Evolutionary conservation across 2,329 filamentous ascomycete species (phyloP).

Genomic region (Colletotrichum sp.): DNA sequence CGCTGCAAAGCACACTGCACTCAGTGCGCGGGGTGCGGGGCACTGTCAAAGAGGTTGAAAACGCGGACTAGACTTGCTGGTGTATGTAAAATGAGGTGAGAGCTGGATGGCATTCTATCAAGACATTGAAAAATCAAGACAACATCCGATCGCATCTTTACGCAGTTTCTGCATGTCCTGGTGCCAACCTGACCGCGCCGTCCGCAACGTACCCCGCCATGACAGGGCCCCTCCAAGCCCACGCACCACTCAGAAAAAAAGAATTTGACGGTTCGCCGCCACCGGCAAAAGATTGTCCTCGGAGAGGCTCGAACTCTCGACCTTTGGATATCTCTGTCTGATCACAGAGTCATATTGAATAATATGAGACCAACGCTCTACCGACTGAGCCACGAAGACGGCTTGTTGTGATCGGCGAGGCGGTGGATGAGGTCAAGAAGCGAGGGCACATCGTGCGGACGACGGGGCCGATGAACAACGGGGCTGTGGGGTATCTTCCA

Average conservation of each 20-base stretch:
- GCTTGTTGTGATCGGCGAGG: not conserved
- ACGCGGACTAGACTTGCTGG: not conserved
- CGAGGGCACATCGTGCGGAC: not conserved
- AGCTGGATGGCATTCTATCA: rapidly evolving
- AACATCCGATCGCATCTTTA: not conserved
- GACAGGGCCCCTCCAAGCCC: not conserved
- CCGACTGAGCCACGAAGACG: not conserved
- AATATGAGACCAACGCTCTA: constrained; percentile 2
- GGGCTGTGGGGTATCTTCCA: not conserved
- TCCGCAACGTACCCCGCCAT: not conserved
- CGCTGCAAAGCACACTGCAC: not conserved
- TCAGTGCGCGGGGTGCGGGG: not conserved
- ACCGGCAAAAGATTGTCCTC: not conserved
- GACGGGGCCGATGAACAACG: not conserved
- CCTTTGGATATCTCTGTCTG: not conserved
- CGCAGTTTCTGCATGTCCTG: not conserved
- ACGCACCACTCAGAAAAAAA: too few species aligned
- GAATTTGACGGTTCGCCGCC: not conserved
- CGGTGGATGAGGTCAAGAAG: not conserved
- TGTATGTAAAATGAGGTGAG: rapidly evolving
- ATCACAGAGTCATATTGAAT: not conserved
- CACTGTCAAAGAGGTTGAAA: not conserved
- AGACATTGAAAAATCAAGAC: not conserved
- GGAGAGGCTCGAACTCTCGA: not conserved
- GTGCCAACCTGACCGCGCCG: rapidly evolving